A percentile compares a stretch with the other conserved stretches of the same genome.
Conservation (phyloP, 176 grass and related monocot genomes). For the Ensete ventricosum region DNA sequence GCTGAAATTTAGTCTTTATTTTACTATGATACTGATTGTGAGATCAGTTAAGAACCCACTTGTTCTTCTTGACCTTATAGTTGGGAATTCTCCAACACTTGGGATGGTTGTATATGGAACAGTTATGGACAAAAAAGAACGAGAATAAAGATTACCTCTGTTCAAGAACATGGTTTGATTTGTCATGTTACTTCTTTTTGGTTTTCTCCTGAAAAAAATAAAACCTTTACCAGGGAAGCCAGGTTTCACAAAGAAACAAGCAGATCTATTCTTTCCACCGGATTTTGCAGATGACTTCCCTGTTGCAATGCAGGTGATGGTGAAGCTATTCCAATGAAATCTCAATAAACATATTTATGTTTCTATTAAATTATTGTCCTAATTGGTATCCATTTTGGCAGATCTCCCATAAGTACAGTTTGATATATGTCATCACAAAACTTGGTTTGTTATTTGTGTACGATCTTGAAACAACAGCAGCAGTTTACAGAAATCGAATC, state of each 20-base stretch:
- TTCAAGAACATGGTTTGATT: neutral
- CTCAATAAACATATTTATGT: neutral
- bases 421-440: conserved; percentile 91
- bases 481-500: conserved; percentile 98
- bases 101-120: no score
- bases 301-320: conserved; percentile 87
- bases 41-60: no score
- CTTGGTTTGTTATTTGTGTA: conserved; percentile 96
- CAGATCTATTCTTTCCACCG: conserved; percentile 86
- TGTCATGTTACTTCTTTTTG: neutral
- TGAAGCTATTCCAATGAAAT: neutral
- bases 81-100: no score
- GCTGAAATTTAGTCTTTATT: no score
- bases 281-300: conserved; percentile 98
- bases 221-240: conserved; percentile 53
- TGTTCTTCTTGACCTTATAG: no score
- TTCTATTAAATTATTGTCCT: neutral
- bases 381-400: conserved; percentile 24
- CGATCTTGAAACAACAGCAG: conserved; percentile 81
- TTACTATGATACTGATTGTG: no score
- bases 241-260: conserved; percentile 95
- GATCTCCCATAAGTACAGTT: conserved; percentile 95
- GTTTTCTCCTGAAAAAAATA: conserved; percentile 10
- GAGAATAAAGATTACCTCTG: neutral
- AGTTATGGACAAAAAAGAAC: neutral